These are phyloP conservation scores for California macrophylla DNA, from an alignment of 441 rosid species.

Conservation along the genomic window DNA sequence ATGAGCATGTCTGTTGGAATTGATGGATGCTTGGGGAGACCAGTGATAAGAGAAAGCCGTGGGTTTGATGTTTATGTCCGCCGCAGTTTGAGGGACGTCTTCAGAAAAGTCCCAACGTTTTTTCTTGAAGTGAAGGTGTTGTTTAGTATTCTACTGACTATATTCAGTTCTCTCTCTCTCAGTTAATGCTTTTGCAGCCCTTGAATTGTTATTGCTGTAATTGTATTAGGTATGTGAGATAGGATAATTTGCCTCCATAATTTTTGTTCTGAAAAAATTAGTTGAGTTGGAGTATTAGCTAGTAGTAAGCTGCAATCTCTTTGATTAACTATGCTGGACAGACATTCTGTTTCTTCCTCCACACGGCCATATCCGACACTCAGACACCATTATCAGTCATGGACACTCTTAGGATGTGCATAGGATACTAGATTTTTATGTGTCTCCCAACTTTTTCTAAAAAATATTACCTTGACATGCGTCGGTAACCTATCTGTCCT, in stretches of 20 bases:
- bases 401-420: background rate
- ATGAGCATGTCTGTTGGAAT: conserved; percentile 94
- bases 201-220: background rate
- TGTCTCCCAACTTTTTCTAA: background rate
- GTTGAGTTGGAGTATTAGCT: background rate
- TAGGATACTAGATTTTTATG: background rate
- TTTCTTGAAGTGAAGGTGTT: conserved; percentile 86
- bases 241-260: background rate
- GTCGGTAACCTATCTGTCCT: background rate
- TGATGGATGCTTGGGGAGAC: conserved; percentile 69
- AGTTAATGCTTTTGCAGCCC: background rate
- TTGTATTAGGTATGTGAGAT: background rate
- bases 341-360: background rate
- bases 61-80: conserved; percentile 80
- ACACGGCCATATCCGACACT: background rate
- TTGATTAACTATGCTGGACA: background rate
- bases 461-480: background rate
- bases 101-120: conserved; percentile 87
- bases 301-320: background rate
- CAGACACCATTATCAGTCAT: background rate
- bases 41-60: conserved; percentile 81
- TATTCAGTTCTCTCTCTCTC: background rate
- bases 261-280: background rate
- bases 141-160: background rate
- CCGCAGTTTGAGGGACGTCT: conserved; percentile 94